A percentile compares a stretch with the other conserved stretches of the same genome.
Conservation (phyloP, 2,329 filamentous ascomycete genomes). For the Septoria petroselini region DNA sequence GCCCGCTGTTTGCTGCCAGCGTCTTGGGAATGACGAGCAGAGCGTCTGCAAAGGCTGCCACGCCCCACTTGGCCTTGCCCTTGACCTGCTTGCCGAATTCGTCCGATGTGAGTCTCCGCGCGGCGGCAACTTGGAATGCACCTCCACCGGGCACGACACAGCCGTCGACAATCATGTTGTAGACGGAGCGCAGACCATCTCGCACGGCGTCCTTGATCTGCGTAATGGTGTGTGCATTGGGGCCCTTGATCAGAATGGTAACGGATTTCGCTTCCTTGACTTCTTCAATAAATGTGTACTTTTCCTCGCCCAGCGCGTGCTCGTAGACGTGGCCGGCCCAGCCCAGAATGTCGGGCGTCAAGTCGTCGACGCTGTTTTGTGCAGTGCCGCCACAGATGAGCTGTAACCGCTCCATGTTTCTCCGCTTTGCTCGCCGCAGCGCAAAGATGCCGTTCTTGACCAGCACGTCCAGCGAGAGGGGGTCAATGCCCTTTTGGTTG, state of each 20-base stretch:
- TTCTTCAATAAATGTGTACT: constrained; percentile 97
- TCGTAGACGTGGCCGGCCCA: constrained; percentile 98
- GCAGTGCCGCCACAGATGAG: constrained; percentile 86
- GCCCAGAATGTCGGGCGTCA: constrained; percentile 81
- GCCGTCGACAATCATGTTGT: constrained; percentile 99
- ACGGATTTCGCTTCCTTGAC: constrained; percentile 99
- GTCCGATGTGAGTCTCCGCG: constrained; percentile 81
- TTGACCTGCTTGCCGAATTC: constrained; percentile 86
- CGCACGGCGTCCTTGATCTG: constrained; percentile 96
- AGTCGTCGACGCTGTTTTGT: constrained; percentile 94
- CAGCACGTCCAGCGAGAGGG: constrained; percentile 88
- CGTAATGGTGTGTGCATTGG: constrained; percentile 92
- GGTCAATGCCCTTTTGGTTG: constrained; percentile 99
- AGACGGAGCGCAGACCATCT: constrained; percentile 91
- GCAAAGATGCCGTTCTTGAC: constrained; percentile 98
- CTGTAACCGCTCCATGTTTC: constrained; percentile 98
- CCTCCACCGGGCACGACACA: constrained; percentile 92
- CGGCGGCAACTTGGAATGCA: constrained; percentile 93
- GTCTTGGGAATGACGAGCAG: constrained; percentile 96
- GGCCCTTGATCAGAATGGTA: constrained; percentile 95
- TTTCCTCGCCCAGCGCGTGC: constrained; percentile 96
- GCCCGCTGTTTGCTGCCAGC: constrained; percentile 88
- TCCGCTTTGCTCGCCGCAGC: constrained; percentile 87
- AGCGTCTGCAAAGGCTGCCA: constrained; percentile 91
- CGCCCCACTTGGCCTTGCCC: constrained; percentile 96